Conservation (phyloP, 108 stramenopile species). For the Bacterosira constricta region DNA sequence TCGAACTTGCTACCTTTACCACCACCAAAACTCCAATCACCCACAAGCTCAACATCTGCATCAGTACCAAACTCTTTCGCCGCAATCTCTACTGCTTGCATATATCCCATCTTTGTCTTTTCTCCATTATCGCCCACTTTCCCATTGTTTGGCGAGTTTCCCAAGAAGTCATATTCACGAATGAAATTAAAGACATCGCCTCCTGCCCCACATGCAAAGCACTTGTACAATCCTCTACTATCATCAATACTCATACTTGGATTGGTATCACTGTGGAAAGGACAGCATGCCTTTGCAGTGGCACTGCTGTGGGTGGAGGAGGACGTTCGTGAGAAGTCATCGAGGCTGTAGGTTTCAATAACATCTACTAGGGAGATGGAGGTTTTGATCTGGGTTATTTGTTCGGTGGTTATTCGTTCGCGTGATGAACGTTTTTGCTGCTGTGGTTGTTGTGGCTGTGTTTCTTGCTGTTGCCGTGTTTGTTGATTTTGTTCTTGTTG, state of each 20-base stretch:
- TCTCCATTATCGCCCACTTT: no score
- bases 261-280: constrained; percentile 92
- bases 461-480: background rate
- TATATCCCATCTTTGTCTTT: constrained; percentile 68
- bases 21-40: constrained; percentile 2
- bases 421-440: constrained; percentile 7
- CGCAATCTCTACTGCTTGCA: constrained; percentile 69
- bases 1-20: background rate
- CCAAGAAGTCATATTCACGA: constrained; percentile 61
- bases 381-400: constrained; percentile 60
- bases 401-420: constrained; percentile 40
- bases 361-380: constrained; percentile 56
- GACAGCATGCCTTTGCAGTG: constrained; percentile 79
- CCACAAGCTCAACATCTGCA: constrained; percentile 22
- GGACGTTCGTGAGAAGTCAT: constrained; percentile 51
- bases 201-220: constrained; percentile 93
- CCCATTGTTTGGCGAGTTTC: no score
- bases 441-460: background rate
- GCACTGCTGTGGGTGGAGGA: background rate
- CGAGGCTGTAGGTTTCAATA: constrained; percentile 69
- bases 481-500: background rate
- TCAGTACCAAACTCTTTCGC: constrained; percentile 56
- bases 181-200: constrained; percentile 92
- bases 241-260: constrained; percentile 85
- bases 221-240: constrained; percentile 84